Percentiles rank a stretch among this genome's conserved stretches.
phyloP scores from a whole-genome alignment of 2,329 filamentous ascomycete genomes.

The Ceratocystis albifundus region DNA sequence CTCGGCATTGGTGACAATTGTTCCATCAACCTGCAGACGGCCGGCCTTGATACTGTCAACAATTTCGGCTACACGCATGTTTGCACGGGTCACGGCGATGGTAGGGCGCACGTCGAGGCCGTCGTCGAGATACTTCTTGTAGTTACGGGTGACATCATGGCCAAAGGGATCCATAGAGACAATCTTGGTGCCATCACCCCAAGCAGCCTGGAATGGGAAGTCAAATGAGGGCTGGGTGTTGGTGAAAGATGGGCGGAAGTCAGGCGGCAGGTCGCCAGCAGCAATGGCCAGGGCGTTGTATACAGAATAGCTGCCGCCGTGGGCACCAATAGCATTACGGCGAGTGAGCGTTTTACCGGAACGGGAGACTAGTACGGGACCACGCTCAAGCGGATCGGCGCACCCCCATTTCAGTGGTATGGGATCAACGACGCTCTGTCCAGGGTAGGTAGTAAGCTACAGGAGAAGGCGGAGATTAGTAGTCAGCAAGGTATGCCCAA shows the following conservation, averaged over 20 bases:
- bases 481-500: not conserved
- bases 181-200: constrained; percentile 84
- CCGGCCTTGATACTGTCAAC: constrained; percentile 76
- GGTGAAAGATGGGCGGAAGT: constrained; percentile 50
- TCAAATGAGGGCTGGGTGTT: constrained; percentile 83
- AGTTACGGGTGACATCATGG: constrained; percentile 39
- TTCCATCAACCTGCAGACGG: constrained; percentile 66
- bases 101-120: constrained; percentile 61
- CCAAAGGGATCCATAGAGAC: constrained; percentile 95
- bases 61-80: constrained; percentile 89
- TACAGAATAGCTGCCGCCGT: constrained; percentile 84
- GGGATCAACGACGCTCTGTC: constrained; percentile 26
- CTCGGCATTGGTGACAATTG: constrained; percentile 72
- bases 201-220: constrained; percentile 81
- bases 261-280: constrained; percentile 71
- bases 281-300: constrained; percentile 91
- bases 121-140: constrained; percentile 15
- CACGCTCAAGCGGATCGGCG: constrained; percentile 24
- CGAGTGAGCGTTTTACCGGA: constrained; percentile 24
- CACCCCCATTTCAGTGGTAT: constrained; percentile 25
- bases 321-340: constrained; percentile 27
- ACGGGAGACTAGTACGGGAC: constrained; percentile 26
- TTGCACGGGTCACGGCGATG: constrained; percentile 81
- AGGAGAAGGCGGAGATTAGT: not conserved
- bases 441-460: constrained; percentile 26